Evolutionary conservation across 805 yeast species (phyloP), one percentile per base, ranked within the genome.

Genomic region (Metschnikowia proteae): DNA sequence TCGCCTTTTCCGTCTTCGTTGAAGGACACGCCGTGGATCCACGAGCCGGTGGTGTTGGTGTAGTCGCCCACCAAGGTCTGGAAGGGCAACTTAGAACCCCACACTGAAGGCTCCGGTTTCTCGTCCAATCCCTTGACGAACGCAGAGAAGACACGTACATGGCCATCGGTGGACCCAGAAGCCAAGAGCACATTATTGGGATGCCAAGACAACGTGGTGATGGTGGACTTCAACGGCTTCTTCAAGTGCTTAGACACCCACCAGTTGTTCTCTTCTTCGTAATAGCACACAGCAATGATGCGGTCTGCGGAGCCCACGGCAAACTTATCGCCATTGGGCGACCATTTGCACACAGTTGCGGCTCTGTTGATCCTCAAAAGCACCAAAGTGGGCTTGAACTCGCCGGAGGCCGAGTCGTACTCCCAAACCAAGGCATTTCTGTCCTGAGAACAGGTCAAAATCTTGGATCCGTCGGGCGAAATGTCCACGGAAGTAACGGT

Each of bases 241-340:
- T 91, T 91, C 69, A 94, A 86, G 71, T 92, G 99, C 69, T 92
- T 92, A 10, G 98, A 88, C 45, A 94, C 91, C 99, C 99, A 94
- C 99, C 99, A 94, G 66, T 94, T 96, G 66, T 92, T 94, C 60
- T 90, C 97, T 53, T 78, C 86, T 70, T 94, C 99, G 65, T 86
- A 94, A 71, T 91, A 94, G 73, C 99, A 94, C 43, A 94, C 87
- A 7, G 98, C 97, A 67, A 94, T 84, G 54, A 87, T 86, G 51
- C 98, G 76, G 39, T 96, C 97, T 41, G 96, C 89, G 2, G 96
- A 87, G 0, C 97, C 99, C 42, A 92, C 98, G 1, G 99, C 99
- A 69, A 94, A 94, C 73, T 94, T 94, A 62, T 72, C 73, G n/a
- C 97, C 98, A 58, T 80, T 81, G 22, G 98, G 97, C 7, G 96